Evolutionary conservation across 2,329 filamentous ascomycete species (phyloP).

Genomic region (Neocatenulostroma microsporum): DNA sequence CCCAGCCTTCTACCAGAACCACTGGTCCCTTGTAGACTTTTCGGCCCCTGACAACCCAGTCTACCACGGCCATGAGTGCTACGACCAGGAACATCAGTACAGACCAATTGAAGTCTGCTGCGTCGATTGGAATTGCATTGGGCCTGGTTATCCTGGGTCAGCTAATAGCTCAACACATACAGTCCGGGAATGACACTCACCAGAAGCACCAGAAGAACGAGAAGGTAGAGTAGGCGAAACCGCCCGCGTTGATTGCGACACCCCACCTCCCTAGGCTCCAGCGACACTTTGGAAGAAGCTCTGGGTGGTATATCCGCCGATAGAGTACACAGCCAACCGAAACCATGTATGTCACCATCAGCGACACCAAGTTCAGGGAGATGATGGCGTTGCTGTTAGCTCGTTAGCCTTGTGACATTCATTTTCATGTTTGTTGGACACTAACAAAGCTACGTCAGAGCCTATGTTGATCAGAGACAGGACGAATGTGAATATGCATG

Average conservation of each 20-base stretch:
- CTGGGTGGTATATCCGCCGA: slow-evolving; percentile 24
- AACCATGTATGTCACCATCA: slow-evolving; percentile 34
- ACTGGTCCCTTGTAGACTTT: not conserved
- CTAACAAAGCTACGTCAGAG: slow-evolving; percentile 20
- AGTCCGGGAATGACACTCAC: slow-evolving; percentile 24
- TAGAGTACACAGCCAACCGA: slow-evolving; percentile 30
- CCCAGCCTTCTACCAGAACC: not conserved
- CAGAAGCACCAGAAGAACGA: slow-evolving; percentile 45
- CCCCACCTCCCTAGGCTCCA: slow-evolving; percentile 35
- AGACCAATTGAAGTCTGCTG: slow-evolving; percentile 43
- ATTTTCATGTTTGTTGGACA: slow-evolving; percentile 23
- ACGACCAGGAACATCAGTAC: slow-evolving; percentile 35
- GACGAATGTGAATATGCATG: slow-evolving; percentile 17
- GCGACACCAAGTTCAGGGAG: slow-evolving; percentile 31
- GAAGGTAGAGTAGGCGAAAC: slow-evolving; percentile 35
- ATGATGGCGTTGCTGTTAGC: slow-evolving; percentile 33
- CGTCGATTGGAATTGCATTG: slow-evolving; percentile 20
- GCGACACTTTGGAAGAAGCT: slow-evolving; percentile 28
- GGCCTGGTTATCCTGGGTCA: not conserved
- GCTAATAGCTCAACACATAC: not conserved
- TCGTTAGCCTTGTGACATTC: slow-evolving; percentile 33
- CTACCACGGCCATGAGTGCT: slow-evolving; percentile 33
- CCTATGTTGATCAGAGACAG: slow-evolving; percentile 17
- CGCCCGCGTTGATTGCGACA: slow-evolving; percentile 31
- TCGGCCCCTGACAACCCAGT: slow-evolving; percentile 19